Evolutionary conservation across 2,329 filamentous ascomycete genomes (phyloP), one percentile per base, ranked within the genome.

Genomic region (Sclerotinia minor): DNA sequence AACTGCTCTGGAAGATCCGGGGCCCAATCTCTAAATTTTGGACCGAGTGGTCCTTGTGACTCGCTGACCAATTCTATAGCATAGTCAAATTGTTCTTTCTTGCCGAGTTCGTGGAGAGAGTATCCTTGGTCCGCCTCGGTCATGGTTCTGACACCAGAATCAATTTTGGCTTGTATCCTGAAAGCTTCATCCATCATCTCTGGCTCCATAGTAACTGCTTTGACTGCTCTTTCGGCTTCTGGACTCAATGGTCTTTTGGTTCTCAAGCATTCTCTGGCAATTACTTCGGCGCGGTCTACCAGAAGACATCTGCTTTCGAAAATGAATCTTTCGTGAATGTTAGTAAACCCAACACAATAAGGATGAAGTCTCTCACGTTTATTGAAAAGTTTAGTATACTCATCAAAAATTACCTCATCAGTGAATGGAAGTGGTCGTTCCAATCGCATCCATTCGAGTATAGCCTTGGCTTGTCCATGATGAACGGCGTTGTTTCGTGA

Each of bases 71-170:
- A 26, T 5, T 13, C 3, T 5, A 52, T 15, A 5, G 29, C 45
- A 19, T 6, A 0, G 0, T 21, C 17, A 19, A 5, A 49, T 15
- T 11, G 8, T 9, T 0, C 0, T 11, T 1, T 0, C 2, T 3
- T 55, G 5, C 32, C 47, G 2, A 64, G 8, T 1, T 15, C 15
- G 5, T 38, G 29, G 7, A 64, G 13, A 4, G 32, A 41, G 19
- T 32, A 65, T 0, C 2, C 4, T 5, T 21, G 5, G 35, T 65
- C 61, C 5, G 24, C 17, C 5, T 57, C 49, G 3, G 24, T 65
- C 26, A 65, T 65, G 19, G 19, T 32, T 57, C 61, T 57, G 21
- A 32, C 11, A 17, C 49, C 52, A 24, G 32, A 29, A 45, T 65
- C 61, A n/a, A 65, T 53, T 24, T 65, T 50, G 19, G 61, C 35